phyloP scores from a whole-genome alignment of 2,329 filamentous ascomycete genomes.

The Acephala macrosclerotiorum region DNA sequence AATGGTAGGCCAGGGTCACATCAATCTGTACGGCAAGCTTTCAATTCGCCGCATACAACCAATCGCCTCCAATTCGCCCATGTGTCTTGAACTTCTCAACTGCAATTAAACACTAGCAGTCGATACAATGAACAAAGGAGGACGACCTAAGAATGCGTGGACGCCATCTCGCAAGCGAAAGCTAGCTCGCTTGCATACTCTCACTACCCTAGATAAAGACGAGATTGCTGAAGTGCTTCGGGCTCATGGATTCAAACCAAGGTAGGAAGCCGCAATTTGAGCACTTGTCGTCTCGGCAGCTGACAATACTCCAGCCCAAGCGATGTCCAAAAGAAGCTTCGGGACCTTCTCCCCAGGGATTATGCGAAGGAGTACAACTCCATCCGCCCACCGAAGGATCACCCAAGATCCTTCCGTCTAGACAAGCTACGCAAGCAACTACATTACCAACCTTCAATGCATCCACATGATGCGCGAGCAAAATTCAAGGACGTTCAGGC shows the following conservation, averaged over 20 bases:
- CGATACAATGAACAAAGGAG: slow-evolving; percentile 1
- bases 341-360: neutral
- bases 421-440: neutral
- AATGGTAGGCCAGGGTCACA: neutral
- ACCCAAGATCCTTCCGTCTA: neutral
- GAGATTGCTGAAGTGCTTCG: neutral
- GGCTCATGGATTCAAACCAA: neutral
- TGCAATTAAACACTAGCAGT: no score
- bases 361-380: neutral
- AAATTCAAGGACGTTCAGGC: no score
- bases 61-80: no score
- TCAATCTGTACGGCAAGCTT: no score
- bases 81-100: neutral
- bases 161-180: neutral
- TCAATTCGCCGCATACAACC: no score
- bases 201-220: neutral
- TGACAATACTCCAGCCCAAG: neutral
- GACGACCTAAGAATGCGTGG: slow-evolving; percentile 7
- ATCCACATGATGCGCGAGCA: neutral
- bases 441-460: neutral
- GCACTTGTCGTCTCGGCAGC: no score
- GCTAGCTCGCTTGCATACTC: neutral
- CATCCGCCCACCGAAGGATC: neutral
- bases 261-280: neutral
- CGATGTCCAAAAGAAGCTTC: slow-evolving; percentile 13